A percentile compares a stretch with the other conserved stretches of the same genome.
Evolutionary conservation across 2,329 filamentous ascomycete genomes (phyloP).

Genomic region (Ophioceras dolichostomum): DNA sequence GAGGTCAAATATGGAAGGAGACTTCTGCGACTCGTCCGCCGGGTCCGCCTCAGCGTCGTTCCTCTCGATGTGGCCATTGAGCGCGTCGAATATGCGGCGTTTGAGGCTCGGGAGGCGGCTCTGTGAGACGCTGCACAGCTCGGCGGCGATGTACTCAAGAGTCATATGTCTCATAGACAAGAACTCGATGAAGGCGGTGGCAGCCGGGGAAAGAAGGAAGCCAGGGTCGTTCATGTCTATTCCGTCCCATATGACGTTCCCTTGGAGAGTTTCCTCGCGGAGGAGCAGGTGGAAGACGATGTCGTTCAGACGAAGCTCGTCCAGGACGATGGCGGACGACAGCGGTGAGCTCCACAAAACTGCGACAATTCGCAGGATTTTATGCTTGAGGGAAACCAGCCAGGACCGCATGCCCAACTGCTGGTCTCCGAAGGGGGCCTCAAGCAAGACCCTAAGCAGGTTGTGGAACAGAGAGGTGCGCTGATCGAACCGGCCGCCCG

Average conservation of each 20-base stretch:
- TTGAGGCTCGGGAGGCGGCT: slow-evolving; percentile 59
- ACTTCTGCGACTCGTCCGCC: slow-evolving; percentile 20
- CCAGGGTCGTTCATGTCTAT: slow-evolving; percentile 44
- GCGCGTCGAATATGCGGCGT: slow-evolving; percentile 53
- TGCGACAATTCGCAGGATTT: slow-evolving; percentile 60
- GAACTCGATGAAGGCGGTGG: slow-evolving; percentile 63
- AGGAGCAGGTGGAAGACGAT: slow-evolving; percentile 69
- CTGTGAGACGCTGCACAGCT: slow-evolving; percentile 68
- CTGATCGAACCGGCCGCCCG: slow-evolving; percentile 57
- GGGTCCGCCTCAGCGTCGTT: slow-evolving; percentile 54
- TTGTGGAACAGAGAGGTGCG: slow-evolving; percentile 73
- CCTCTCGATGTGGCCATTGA: slow-evolving; percentile 61
- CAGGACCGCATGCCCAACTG: slow-evolving; percentile 48
- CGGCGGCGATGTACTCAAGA: slow-evolving; percentile 74
- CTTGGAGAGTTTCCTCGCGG: slow-evolving; percentile 57
- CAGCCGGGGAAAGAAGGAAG: slow-evolving; percentile 58
- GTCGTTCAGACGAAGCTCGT: slow-evolving; percentile 68
- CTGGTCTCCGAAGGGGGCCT: slow-evolving; percentile 52
- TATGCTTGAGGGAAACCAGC: slow-evolving; percentile 57
- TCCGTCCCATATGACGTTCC: slow-evolving; percentile 63
- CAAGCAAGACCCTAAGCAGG: slow-evolving; percentile 58
- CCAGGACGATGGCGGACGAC: slow-evolving; percentile 61
- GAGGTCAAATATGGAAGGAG: slow-evolving; percentile 76
- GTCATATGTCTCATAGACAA: slow-evolving; percentile 64
- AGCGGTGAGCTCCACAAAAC: slow-evolving; percentile 76